These are phyloP conservation scores for Botrytis fabae DNA, from an alignment of 2,329 filamentous ascomycete species.

Conservation along the genomic window DNA sequence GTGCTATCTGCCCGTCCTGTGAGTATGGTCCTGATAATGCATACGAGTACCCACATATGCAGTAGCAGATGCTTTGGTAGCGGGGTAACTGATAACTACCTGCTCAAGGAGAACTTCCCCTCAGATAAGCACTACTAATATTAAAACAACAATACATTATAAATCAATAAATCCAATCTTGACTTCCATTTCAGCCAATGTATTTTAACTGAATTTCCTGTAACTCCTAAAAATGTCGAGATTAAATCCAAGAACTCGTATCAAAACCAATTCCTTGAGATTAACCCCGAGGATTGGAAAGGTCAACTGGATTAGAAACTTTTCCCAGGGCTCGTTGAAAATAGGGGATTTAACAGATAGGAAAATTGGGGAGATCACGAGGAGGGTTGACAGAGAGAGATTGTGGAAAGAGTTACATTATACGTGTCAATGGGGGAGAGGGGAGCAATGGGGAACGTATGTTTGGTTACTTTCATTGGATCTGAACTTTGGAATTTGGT, in stretches of 20 bases:
- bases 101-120: background rate
- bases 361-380: conserved; percentile 50
- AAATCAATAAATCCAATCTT: background rate
- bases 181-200: background rate
- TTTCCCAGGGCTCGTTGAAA: background rate
- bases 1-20: background rate
- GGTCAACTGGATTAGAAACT: conserved; percentile 24
- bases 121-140: background rate
- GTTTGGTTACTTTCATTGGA: conserved; percentile 36
- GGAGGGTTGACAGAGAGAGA: conserved; percentile 55
- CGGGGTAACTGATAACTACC: background rate
- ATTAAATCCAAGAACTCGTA: background rate
- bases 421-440: conserved; percentile 66
- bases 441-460: conserved; percentile 67
- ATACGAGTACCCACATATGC: background rate
- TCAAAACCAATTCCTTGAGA: conserved; percentile 27
- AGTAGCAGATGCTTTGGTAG: background rate
- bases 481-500: background rate
- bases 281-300: conserved; percentile 11
- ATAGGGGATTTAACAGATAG: conserved; percentile 47
- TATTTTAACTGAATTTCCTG: background rate
- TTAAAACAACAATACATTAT: background rate
- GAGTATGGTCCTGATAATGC: background rate
- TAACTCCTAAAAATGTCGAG: background rate
- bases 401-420: conserved; percentile 64